phyloP scores from a whole-genome alignment of 805 yeast genomes.

The Zygosaccharomyces pseudorouxii region DNA sequence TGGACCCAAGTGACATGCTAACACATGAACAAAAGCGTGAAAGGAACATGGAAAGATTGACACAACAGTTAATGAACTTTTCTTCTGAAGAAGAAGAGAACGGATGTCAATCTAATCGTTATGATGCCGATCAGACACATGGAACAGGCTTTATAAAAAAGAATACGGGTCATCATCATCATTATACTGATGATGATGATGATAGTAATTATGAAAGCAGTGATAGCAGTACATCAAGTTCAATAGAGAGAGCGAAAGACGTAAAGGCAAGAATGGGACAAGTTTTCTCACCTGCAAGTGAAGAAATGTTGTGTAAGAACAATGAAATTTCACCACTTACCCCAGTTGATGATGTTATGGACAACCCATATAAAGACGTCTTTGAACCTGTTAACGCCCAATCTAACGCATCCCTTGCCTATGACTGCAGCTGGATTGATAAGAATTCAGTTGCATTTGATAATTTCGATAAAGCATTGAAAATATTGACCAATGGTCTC shows the following conservation, averaged over 20 bases:
- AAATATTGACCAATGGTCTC: constrained; percentile 6
- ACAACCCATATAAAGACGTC: constrained; percentile 24
- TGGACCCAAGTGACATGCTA: constrained; percentile 5
- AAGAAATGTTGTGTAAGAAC: constrained; percentile 2
- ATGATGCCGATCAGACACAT: not conserved
- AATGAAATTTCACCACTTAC: constrained; percentile 21
- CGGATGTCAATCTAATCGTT: not conserved
- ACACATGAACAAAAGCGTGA: constrained; percentile 15
- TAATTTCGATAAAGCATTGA: constrained; percentile 9
- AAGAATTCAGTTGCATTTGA: constrained; percentile 8
- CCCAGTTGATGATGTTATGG: constrained; percentile 15
- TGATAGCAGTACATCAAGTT: constrained; percentile 15
- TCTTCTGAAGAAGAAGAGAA: constrained; percentile 6
- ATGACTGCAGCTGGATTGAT: constrained; percentile 10
- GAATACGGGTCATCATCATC: too few relatives aligned
- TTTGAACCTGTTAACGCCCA: constrained; percentile 16
- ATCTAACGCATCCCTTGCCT: constrained; percentile 5
- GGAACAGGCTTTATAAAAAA: not conserved
- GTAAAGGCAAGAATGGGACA: constrained; percentile 14
- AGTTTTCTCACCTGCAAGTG: constrained; percentile 11
- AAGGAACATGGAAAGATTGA: constrained; percentile 12
- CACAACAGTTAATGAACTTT: constrained; percentile 10
- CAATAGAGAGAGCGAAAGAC: constrained; percentile 15
- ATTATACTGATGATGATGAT: not conserved
- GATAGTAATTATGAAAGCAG: not conserved